Conservation (phyloP, 352 stramenopile genomes). For the Phytophthora agathidicida region DNA sequence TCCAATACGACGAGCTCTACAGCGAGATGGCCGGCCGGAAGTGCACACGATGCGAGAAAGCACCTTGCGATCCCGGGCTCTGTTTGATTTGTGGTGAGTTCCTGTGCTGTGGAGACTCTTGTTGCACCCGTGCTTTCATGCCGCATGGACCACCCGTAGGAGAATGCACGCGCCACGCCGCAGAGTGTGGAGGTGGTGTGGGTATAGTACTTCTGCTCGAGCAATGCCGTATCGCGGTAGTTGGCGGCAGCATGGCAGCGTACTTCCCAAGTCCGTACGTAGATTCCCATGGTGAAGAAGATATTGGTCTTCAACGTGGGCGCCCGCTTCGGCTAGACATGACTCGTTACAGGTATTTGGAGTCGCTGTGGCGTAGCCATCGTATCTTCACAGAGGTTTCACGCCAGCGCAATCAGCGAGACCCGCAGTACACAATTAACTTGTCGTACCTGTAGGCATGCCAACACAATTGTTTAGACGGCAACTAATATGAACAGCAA, state of each 20-base stretch:
- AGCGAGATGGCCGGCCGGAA: slow-evolving; percentile 69
- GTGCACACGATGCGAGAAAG: slow-evolving; percentile 71
- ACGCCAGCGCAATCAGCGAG: slow-evolving; percentile 85
- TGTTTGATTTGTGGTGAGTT: slow-evolving; percentile 88
- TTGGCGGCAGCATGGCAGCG: slow-evolving; percentile 85
- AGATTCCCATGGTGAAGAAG: slow-evolving; percentile 86
- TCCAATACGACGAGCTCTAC: slow-evolving; percentile 89
- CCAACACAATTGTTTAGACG: not conserved
- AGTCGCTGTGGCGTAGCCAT: slow-evolving; percentile 87
- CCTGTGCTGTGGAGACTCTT: slow-evolving; percentile 86
- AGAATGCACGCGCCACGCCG: slow-evolving; percentile 85
- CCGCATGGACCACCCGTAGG: slow-evolving; percentile 75
- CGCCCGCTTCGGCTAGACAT: slow-evolving; percentile 80
- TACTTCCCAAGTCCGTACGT: slow-evolving; percentile 89
- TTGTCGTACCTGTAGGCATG: slow-evolving; percentile 78
- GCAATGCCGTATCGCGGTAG: slow-evolving; percentile 83
- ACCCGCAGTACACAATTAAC: slow-evolving; percentile 88
- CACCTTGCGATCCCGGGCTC: slow-evolving; percentile 73
- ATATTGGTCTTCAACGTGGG: slow-evolving; percentile 79
- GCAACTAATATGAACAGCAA: not conserved
- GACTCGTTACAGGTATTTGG: slow-evolving; percentile 71
- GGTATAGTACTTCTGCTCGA: slow-evolving; percentile 86
- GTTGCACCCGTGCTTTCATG: slow-evolving; percentile 82
- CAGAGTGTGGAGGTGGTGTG: slow-evolving; percentile 85
- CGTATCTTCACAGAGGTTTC: slow-evolving; percentile 87